Percentiles rank a stretch among this genome's conserved stretches.
phyloP scores from a whole-genome alignment of 352 stramenopile species.

The Phytophthora syringae region DNA sequence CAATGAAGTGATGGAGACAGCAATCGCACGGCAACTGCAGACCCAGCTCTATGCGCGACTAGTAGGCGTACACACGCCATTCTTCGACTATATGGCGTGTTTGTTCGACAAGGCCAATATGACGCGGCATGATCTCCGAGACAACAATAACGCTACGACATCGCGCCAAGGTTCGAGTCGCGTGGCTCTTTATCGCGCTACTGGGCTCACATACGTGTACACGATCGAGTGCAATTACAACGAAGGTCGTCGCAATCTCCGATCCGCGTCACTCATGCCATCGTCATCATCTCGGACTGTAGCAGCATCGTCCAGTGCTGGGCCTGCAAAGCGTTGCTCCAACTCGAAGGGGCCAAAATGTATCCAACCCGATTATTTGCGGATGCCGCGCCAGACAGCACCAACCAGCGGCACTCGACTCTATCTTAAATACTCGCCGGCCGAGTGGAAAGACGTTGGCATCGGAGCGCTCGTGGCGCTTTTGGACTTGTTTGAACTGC shows the following conservation, averaged over 20 bases:
- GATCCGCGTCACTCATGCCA: constrained; percentile 27
- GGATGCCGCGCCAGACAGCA: constrained; percentile 19
- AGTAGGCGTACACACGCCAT: constrained; percentile 68
- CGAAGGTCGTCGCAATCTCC: constrained; percentile 56
- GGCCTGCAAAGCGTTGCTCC: constrained; percentile 2
- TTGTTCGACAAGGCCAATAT: constrained; percentile 89
- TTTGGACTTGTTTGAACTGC: constrained; percentile 66
- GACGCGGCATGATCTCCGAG: constrained; percentile 59
- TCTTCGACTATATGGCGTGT: constrained; percentile 89
- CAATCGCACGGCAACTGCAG: constrained; percentile 59
- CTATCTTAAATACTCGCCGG: constrained; percentile 73
- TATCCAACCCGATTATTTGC: constrained; percentile 10
- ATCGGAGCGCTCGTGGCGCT: constrained; percentile 64
- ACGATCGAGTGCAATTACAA: constrained; percentile 96
- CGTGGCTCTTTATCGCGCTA: constrained; percentile 78
- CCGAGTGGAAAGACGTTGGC: constrained; percentile 74
- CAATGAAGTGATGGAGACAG: constrained; percentile 17
- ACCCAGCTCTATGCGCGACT: constrained; percentile 88
- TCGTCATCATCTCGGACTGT: constrained; percentile 16
- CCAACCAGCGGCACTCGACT: constrained; percentile 39
- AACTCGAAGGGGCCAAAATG: constrained; percentile 20
- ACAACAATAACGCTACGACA: constrained; percentile 60
- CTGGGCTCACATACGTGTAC: constrained; percentile 82
- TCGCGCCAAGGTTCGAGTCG: constrained; percentile 76
- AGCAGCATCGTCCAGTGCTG: not conserved